Base-by-base conservation (phyloP, 2,329 filamentous ascomycete species). In the Venturia pyrina region DNA sequence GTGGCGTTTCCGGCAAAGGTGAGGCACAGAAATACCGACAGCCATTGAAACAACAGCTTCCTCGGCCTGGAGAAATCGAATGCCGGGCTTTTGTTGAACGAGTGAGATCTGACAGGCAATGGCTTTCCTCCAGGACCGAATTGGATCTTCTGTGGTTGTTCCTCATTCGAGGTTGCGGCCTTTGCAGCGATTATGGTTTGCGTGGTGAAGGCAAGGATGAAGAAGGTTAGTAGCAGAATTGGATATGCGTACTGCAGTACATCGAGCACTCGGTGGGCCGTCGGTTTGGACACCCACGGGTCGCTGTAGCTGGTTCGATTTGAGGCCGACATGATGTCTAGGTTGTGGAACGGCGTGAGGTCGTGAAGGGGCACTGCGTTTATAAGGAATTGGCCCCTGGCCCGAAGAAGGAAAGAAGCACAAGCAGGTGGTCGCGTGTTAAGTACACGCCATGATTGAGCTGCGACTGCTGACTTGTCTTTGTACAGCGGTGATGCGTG, bases 101-200 rank as follows among this genome's bases (percentile, higher is more conserved):
- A 66, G 11, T 66, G 37, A 8, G 64, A 41, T 17, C 64, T 59
- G 3, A 62, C 17, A 67, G 91, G 92, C 65, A 97, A 80, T 43
- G 91, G 91, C 75, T 96, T 93, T 70, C 93, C 93, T 66, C 91
- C 93, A 1, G 93, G 92, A n/a, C 93, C 93, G 64, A 83, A 87
- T 69, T 84, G 83, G 77, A 73, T 71, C 79, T 75, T 63, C n/a
- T 8, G 32, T 32, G 50, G 32, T 7, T 53, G 32, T n/a, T 76
- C 75, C 68, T 80, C 78, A 70, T 78, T 63, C 32, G 24, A 21
- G 72, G 75, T 76, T 67, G 71, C 70, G 69, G 75, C 81, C 70
- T 77, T 76, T 48, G 83, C 80, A 24, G 81, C 78, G 67, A 82
- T 72, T 68, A 89, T 82, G 71, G 86, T 87, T 73, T 83, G 84